Conservation (phyloP, 2,329 filamentous ascomycete species). For the Paecilomyces fulvus region DNA sequence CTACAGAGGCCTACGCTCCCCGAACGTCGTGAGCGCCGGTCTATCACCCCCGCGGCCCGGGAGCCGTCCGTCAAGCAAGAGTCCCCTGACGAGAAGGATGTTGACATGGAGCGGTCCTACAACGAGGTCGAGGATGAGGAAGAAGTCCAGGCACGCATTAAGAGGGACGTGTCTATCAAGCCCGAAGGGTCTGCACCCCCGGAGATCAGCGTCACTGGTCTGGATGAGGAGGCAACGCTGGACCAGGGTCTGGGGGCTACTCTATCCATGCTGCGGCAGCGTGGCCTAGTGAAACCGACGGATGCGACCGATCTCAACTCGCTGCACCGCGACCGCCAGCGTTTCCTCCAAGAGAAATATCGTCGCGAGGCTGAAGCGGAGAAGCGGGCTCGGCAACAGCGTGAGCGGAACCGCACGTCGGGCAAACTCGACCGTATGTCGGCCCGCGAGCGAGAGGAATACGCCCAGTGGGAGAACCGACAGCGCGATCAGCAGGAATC, state of each 20-base stretch:
- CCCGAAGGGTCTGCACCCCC: slow-evolving; percentile 22
- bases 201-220: slow-evolving; percentile 55
- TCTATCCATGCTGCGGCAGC: slow-evolving; percentile 72
- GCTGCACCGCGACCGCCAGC: slow-evolving; percentile 60
- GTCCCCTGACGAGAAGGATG: slow-evolving; percentile 10
- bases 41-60: slow-evolving; percentile 28
- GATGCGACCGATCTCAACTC: slow-evolving; percentile 57
- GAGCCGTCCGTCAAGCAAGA: slow-evolving; percentile 13
- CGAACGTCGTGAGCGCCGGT: slow-evolving; percentile 40
- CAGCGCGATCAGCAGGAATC: slow-evolving; percentile 79
- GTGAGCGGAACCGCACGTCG: slow-evolving; percentile 77
- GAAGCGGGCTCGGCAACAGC: slow-evolving; percentile 65
- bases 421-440: slow-evolving; percentile 83
- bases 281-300: slow-evolving; percentile 65
- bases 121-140: slow-evolving; percentile 36
- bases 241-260: slow-evolving; percentile 72
- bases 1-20: slow-evolving; percentile 59
- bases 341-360: slow-evolving; percentile 72
- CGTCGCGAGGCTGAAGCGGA: slow-evolving; percentile 74
- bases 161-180: slow-evolving; percentile 38
- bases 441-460: slow-evolving; percentile 82
- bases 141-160: slow-evolving; percentile 41
- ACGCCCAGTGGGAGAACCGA: slow-evolving; percentile 78
- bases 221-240: slow-evolving; percentile 78
- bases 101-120: slow-evolving; percentile 12